Base-by-base conservation (phyloP, 768 basidiomycete genomes). In the Mycena capillaripes region DNA sequence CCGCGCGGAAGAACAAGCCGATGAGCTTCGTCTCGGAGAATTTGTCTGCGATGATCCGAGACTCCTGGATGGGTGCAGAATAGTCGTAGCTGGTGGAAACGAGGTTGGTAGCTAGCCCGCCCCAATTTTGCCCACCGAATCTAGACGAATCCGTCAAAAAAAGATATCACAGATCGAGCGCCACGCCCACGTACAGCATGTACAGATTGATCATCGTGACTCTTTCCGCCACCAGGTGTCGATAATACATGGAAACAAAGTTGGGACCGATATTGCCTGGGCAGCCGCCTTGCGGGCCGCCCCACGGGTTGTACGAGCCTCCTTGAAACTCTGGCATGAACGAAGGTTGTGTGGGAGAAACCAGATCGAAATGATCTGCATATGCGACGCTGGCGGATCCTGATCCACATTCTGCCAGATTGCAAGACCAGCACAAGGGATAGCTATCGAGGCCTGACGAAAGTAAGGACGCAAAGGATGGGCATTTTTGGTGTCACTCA, bases 21-120 rank as follows among this genome's bases (percentile, higher is more conserved):
- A 91, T 82, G 29, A 85, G 83, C 76, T 91, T 91, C 25, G 91
- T 81, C 62, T 91, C 90, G 30, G 83, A 79, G 78, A 85, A 90
- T 76, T 91, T 91, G 50, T 80, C 72, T 0, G 82, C 82, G 25
- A 90, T 68, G 27, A 81, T 79, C 16, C 91, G 86, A 34, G 80
- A 82, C 77, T 91, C 91, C 36, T 82, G 79, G 44, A 88, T 86
- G 14, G 86, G 78, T 23, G 85, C 80, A n/a, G 89, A 89, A 48
- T 91, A 91, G 78, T 91, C 90, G 48, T 91, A 91, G 38, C 88
- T 88, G 10, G 80, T 74, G 2, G 46, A 62, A 23, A 74, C 60
- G 16, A 74, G 50, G n/a, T 70, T 70, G 9, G 72, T 74, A 9
- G 72, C 68, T 2, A 74, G 63, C 9, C 69, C 68, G 12, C 72